Evolutionary conservation across 306 rosid species (phyloP).

Genomic region (Canavalia ensiformis): DNA sequence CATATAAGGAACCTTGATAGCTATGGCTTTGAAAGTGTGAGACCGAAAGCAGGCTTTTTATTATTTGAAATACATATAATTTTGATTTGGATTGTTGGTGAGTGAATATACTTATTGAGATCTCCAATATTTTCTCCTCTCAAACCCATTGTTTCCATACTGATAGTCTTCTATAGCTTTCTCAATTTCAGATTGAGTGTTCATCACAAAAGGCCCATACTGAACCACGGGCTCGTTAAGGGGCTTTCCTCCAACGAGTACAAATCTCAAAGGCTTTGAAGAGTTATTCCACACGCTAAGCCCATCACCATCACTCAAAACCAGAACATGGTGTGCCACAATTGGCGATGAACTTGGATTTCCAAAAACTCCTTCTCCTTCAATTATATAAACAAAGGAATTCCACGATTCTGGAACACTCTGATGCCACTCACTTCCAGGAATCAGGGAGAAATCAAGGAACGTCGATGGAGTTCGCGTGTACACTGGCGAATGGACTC

Average conservation of each 20-base stretch:
- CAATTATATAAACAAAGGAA: constrained; percentile 77
- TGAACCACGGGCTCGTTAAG: constrained; percentile 85
- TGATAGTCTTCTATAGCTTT: constrained; percentile 84
- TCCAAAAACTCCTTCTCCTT: constrained; percentile 89
- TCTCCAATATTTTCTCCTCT: constrained; percentile 78
- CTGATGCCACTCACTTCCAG: constrained; percentile 72
- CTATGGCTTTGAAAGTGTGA: constrained; percentile 48
- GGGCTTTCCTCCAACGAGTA: constrained; percentile 83
- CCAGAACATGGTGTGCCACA: constrained; percentile 69
- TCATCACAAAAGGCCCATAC: constrained; percentile 97
- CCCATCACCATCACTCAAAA: constrained; percentile 77
- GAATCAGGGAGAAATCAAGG: constrained; percentile 75
- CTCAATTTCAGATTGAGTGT: constrained; percentile 85
- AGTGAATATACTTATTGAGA: constrained; percentile 60
- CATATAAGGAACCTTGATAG: constrained; percentile 40
- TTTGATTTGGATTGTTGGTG: neutral
- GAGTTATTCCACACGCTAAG: constrained; percentile 84
- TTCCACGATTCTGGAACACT: constrained; percentile 83
- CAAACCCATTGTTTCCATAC: constrained; percentile 74
- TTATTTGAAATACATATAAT: constrained; percentile 5
- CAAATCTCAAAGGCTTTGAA: constrained; percentile 70
- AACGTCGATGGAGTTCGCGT: constrained; percentile 90
- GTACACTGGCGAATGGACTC: constrained; percentile 75
- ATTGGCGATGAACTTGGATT: constrained; percentile 56
- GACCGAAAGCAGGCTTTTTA: constrained; percentile 10